Evolutionary conservation across 257 asterid species (phyloP), one percentile per base, ranked within the genome.

Genomic region (Plantago major): DNA sequence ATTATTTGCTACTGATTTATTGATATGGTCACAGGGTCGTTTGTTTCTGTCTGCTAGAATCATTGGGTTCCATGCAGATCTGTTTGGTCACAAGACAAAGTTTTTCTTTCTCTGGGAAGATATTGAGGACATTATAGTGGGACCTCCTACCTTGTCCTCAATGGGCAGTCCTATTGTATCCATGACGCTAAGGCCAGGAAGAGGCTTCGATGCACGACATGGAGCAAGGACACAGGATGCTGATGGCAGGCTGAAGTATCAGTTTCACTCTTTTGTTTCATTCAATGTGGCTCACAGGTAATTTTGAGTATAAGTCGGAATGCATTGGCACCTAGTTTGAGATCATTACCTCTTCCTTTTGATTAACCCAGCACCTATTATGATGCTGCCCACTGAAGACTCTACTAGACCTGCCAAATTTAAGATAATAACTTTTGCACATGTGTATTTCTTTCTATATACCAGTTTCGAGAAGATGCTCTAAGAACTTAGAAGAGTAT

Each of bases 21-120:
- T 74, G 42, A 46, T 61, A n/a, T 66, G 62, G 65, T 69, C 61
- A 61, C 88, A 89, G 99, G 99, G 99, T 8, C 99, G 97, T 63
- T 78, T 93, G 28, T 93, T 89, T 80, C 82, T 93, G 76, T 93
- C 99, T 44, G 95, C 96, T 66, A 83, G 99, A 82, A 85, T 89
- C 71, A 85, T 93, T n/a, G 99, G 99, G 70, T 93, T 93, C 78
- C 96, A 93, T 47, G 85, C 97, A 19, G 97, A 93, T 81, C 75
- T 93, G 54, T 93, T 93, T 67, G 97, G 99, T 57, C 97, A 78
- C 75, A 93, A 89, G 83, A 93, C 96, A 1, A 93, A 81, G 73
- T 93, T 93, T 75, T 93, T 85, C 86, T 82, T 93, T 82, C 86
- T 87, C 7, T 89, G 99, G 97, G 99, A 89, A 82, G 99, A 89